Evolutionary conservation across 1,284 basidiomycete genomes (phyloP), one percentile per base, ranked within the genome.

Genomic region (Moniliophthora roreri): DNA sequence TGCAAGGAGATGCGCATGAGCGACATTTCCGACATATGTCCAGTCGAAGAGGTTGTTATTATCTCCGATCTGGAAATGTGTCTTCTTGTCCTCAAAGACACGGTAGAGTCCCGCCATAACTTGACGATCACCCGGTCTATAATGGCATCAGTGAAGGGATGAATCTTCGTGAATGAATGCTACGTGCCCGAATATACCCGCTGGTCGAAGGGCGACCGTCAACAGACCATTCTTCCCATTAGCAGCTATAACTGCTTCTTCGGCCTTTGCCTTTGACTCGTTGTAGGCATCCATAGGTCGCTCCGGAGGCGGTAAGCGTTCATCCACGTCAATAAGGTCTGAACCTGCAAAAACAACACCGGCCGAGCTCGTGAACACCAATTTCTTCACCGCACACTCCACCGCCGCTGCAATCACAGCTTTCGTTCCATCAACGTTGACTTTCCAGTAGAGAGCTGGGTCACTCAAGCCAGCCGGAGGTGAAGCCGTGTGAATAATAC

Each of bases 11-110:
- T 99, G 97, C 1, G 96, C 96, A 64, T 92, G 85, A 0, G 95
- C 95, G 57, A 97, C 89, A 69, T 99, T 99, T 58, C 87, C 93
- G 58, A 99, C 94, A 65, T 98, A 98, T 1, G 96, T 98, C 87
- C 93, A 98, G 73, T 99, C 97, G 63, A 95, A 96, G 9, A 98
- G 74, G 69, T 99, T 99, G 57, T 79, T 83, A 74, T 98, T 98
- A 71, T 89, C 79, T 44, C 97, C 97, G 57, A 99, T 87, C 72
- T 98, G 96, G 77, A 93, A 92, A 60, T 92, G 86, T 2, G 94
- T 94, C 70, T 96, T 91, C 20, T 85, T 83, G 51, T 84, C 82
- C 63, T 90, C 81, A 67, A 95, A 89, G 6, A 91, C 93, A 57
- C 89, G 76, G 70, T 89, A 87, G 44, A 97, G 77, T 15, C 92